Base-by-base conservation (phyloP, 805 yeast species). In the Wickerhamiella alocasiicola region DNA sequence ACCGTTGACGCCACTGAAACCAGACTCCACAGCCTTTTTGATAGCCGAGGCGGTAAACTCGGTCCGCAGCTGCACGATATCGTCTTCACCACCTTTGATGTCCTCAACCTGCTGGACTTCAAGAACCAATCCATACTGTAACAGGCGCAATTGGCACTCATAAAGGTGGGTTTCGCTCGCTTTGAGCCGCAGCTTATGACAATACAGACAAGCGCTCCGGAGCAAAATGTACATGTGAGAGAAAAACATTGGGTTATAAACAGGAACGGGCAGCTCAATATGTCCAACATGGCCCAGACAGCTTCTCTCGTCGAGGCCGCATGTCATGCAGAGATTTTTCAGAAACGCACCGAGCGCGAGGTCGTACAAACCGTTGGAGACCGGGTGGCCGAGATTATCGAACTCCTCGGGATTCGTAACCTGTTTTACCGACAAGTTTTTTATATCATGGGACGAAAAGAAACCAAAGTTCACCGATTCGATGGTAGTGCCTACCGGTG, bases 221-320 rank as follows among this genome's bases (percentile, higher is more conserved):
- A 93, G 67, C 53, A 79, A 76, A 45, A 82, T 72, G 66, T 78
- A 91, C 69, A 91, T 67, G 62, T 88, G 96, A 55, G 76, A 74
- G 74, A 93, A 91, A 55, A 93, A 91, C 51, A 91, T 64, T 15
- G 99, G 97, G 58, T 84, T 88, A 67, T 84, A 91, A 32, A 83
- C 93, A 3, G 97, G 94, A 31, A 85, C 78, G 5, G 99, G 99
- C 48, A 91, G 70, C 59, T 88, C 96, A 48, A 91, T 85, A 61
- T 91, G 98, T 46, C 99, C 99, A 61, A 85, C 84, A 61, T 91
- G 99, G 35, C 99, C 99, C 3, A 96, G 96, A 66, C 99, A 91
- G 52, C 74, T 78, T 56, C 80, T 76, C 51, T 88, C 96, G 58
- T 87, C 95, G 47, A 88, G 68, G 15, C 97, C 95, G 72, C 99